Base-by-base conservation (phyloP, 2,329 filamentous ascomycete species). In the Tolypocladium endophyticum region DNA sequence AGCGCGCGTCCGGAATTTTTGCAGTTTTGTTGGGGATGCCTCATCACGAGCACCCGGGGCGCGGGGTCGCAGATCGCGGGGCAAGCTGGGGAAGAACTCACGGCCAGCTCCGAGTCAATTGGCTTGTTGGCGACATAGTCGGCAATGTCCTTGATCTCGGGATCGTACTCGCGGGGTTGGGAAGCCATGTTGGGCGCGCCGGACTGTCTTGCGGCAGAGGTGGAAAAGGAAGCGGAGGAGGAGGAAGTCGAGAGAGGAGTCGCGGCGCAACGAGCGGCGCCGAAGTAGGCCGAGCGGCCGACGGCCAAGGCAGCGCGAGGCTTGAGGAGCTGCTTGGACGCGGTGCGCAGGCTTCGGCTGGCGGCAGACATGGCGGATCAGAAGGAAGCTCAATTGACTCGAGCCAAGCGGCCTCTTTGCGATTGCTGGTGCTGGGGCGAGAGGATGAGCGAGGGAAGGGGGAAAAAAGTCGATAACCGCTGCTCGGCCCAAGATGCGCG, bases 131-230 rank as follows among this genome's bases (percentile, higher is more conserved):
- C 90, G 73, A 97, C 89, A 78, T 97, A 99, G 77, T 83, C 85
- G 64, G 93, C 93, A 81, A 99, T 96, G 74, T 97, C 92, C 75
- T 86, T 87, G 76, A 97, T 94, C 79, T 97, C 93, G 64, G 89
- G 86, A 73, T 97, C 93, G 76, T 93, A 97, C 67, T 86, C 81
- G 73, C 82, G 77, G 62, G 75, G 70, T 69, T 78, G 73, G 53
- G 79, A 72, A 70, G 83, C 74, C 74, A 77, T 77, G 67, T 76
- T 71, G 67, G 81, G 77, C 67, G 81, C 79, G 64, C 76, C 75
- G 59, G 78, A 81, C 64, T 74, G 72, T 66, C 74, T 73, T 57
- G 76, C 69, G 65, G 75, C 68, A 67, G 78, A 78, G 66, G 81
- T 82, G 69, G 79, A 80, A 71, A 82, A 82, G 41, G 55, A n/a